Percentiles rank a stretch among this genome's conserved stretches.
Evolutionary conservation across 2,329 filamentous ascomycete genomes (phyloP).

Genomic region (Camillea tinctor): DNA sequence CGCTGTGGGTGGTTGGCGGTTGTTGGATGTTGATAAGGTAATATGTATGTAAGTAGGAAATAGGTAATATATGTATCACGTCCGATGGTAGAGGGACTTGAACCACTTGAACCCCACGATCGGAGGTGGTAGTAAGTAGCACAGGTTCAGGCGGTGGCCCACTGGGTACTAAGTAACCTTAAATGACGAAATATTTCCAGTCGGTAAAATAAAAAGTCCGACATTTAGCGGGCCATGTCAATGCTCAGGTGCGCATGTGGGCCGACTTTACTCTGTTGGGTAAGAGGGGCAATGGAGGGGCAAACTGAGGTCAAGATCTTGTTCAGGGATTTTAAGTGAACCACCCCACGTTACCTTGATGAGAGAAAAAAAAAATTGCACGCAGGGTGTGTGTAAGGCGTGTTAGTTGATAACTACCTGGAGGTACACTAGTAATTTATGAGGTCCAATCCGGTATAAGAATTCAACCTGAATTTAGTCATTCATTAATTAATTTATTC

Average conservation of each 20-base stretch:
- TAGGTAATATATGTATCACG: no score
- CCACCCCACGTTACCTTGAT: conserved; percentile 2
- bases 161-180: not conserved
- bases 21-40: no score
- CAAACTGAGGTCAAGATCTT: no score
- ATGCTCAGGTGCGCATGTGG: no score
- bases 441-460: conserved; percentile 14
- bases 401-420: no score
- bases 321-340: not conserved
- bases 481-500: conserved; percentile 17
- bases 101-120: not conserved
- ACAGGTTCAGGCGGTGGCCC: no score
- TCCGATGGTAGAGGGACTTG: no score
- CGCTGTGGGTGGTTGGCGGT: no score
- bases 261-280: conserved; percentile 26
- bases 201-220: not conserved
- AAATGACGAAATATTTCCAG: not conserved
- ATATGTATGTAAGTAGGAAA: no score
- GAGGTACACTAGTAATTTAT: no score
- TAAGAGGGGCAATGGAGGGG: conserved; percentile 33
- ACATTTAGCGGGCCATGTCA: not conserved
- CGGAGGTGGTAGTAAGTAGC: no score
- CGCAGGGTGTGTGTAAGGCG: conserved; percentile 1
- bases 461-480: conserved; percentile 17
- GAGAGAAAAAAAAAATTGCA: conserved; percentile 2